These are phyloP conservation scores for Pseudonectria buxi DNA, from an alignment of 2,329 filamentous ascomycete genomes.

Conservation along the genomic window DNA sequence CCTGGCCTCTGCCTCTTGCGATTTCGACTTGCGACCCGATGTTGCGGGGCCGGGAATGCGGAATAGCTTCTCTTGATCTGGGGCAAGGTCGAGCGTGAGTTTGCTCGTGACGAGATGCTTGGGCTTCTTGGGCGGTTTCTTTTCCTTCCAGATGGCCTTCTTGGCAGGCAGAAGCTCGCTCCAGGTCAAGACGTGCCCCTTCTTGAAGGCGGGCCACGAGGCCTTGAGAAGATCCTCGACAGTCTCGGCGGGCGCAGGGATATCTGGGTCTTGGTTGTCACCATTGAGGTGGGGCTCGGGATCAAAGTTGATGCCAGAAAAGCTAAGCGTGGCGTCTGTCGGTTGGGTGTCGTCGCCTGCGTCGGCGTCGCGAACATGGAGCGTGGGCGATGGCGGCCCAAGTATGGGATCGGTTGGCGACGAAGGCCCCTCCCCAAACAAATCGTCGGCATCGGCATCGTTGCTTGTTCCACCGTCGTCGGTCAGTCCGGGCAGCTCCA, in stretches of 20 bases:
- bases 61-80: conserved; percentile 82
- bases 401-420: conserved; percentile 40
- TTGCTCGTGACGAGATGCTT: conserved; percentile 83
- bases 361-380: conserved; percentile 36
- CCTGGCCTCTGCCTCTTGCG: conserved; percentile 44
- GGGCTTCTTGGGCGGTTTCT: conserved; percentile 70
- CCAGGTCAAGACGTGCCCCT: conserved; percentile 68
- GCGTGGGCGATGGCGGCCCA: conserved; percentile 37
- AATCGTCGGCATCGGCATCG: conserved; percentile 58
- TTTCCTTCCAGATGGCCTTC: conserved; percentile 69
- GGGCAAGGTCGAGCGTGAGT: conserved; percentile 75
- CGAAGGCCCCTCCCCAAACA: conserved; percentile 59
- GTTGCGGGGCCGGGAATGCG: conserved; percentile 59
- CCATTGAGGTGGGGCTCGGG: conserved; percentile 37
- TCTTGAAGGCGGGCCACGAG: conserved; percentile 74
- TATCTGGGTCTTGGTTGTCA: conserved; percentile 53
- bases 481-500: conserved; percentile 47
- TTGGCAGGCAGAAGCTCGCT: conserved; percentile 78
- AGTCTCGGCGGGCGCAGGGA: conserved; percentile 65
- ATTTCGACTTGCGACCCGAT: conserved; percentile 46
- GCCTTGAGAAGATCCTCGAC: conserved; percentile 70
- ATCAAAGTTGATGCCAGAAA: conserved; percentile 41
- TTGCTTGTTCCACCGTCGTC: conserved; percentile 56
- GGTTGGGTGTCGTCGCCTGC: conserved; percentile 28
- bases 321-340: conserved; percentile 27